Base-by-base conservation (phyloP, 2,329 filamentous ascomycete genomes). In the Apiospora phragmitis region DNA sequence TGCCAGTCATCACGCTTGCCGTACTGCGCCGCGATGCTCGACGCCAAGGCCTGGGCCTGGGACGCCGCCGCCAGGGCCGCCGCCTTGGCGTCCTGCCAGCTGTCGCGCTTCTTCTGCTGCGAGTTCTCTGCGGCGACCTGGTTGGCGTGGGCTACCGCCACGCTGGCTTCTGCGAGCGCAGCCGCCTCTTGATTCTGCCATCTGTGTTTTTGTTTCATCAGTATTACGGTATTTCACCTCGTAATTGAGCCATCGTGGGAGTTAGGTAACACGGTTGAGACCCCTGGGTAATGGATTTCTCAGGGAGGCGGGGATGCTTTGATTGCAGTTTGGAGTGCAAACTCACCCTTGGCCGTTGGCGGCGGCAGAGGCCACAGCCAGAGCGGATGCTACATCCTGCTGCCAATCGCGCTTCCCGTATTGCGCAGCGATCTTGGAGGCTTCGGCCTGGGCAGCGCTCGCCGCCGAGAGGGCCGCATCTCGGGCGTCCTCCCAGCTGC, bases 1-100 rank as follows among this genome's bases (percentile, higher is more conserved):
- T 73, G 72, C 74, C 74, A 74, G 62, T 74, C 72, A 55, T 75
- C 70, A 3, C 72, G 72, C 26, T 45, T 51, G 21, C 21, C 38
- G 43, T 47, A 70, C 55, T 62, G 71, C 26, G 65, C 65, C 24
- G 69, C 41, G 42, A 42, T 16, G 68, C 43, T 41, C 14, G 41
- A 41, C 2, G 68, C 43, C 5, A 24, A 41, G 43, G 67, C 43
- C n/a, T 62, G 55, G 29, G 32, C 55, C 32, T 14, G 29, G 26
- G 38, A 18, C n/a, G 65, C 65, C 5, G 38, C 38, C n/a, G 65
- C 38, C 38, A 45, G 65, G 11, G 38, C 38, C 9, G 38, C 65
- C 38, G n/a, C n/a, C 26, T 26, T 0, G 16, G 14, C 65, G 2
- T 42, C 38, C 65, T 67, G 65, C 65, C 65, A 67, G 38, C 38